Conservation (phyloP, 1,284 basidiomycete species). For the Leccinum laetum region DNA sequence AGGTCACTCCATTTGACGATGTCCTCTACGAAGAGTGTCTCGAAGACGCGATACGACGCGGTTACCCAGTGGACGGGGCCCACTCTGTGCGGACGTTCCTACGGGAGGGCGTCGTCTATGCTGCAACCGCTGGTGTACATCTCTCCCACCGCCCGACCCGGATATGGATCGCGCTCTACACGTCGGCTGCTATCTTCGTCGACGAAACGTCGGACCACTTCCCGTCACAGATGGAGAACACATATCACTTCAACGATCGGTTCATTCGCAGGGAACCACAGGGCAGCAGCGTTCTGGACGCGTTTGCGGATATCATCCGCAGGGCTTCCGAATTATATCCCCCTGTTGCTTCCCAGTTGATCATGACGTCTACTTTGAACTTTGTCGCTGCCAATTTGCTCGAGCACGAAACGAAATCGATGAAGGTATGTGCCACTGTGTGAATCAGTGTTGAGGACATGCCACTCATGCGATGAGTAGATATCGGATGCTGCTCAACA, state of each 20-base stretch:
- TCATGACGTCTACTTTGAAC: background rate
- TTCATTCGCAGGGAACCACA: background rate
- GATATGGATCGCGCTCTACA: background rate
- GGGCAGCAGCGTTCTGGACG: background rate
- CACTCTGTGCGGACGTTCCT: background rate
- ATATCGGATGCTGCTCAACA: background rate
- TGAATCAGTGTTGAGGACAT: background rate
- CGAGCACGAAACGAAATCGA: background rate
- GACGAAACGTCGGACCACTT: background rate
- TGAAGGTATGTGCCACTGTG: background rate
- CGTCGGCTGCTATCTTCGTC: background rate
- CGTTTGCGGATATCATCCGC: background rate
- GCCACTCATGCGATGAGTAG: background rate
- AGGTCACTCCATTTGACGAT: background rate
- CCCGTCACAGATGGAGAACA: background rate
- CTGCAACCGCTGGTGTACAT: background rate
- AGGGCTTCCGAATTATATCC: background rate
- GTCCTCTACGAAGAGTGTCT: background rate
- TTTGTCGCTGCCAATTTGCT: background rate
- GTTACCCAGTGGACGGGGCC: background rate
- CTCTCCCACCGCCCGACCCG: background rate
- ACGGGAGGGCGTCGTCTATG: background rate
- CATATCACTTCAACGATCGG: background rate
- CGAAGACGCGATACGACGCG: background rate
- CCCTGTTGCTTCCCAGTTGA: background rate